Evolutionary conservation across 2,329 filamentous ascomycete species (phyloP), one percentile per base, ranked within the genome.

Genomic region (Parascedosporium putredinis): DNA sequence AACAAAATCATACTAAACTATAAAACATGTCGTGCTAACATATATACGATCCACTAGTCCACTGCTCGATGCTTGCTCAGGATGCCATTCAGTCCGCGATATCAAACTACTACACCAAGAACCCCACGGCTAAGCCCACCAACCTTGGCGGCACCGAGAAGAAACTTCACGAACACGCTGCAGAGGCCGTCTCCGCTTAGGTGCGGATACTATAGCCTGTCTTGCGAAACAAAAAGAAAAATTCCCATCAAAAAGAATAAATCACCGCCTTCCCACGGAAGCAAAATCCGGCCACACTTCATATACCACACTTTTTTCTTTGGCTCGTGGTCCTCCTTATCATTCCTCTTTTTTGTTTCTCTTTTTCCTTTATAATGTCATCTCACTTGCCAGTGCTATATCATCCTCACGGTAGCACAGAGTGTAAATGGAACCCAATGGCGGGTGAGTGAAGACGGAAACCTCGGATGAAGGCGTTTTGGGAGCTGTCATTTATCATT

Each of bases 81-180:
- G 88, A 94, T 63, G 88, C 88, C 55, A 94, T 94, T 75, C 91
- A 93, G 70, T 88, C 85, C 44, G 88, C 88, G 59, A 93, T 94
- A 62, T 84, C 81, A 52, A 88, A 94, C 65, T 94, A 93, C 73
- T 88, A 93, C 71, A 86, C 81, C 64, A 93, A 91, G 76, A 88
- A 65, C 54, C 62, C 64, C 44, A 57, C 60, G 46, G 55, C 62
- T 45, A 77, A 79, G 60, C 64, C 75, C 46, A 94, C 88, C 20
- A 81, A 91, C 62, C 77, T 95, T 8, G 82, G 83, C 49, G 87
- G 88, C 56, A 90, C 86, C 27, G 79, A 72, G 46, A 76, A 54
- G 51, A 54, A 50, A 43, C 20, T 50, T 10, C 25, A 38, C 29
- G 46, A 31, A 16, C 31, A 29, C 16, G 20, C 4, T 14, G 16